Conservation (phyloP, 1,139 yeast species). For the Sugiyamaella novakii region DNA sequence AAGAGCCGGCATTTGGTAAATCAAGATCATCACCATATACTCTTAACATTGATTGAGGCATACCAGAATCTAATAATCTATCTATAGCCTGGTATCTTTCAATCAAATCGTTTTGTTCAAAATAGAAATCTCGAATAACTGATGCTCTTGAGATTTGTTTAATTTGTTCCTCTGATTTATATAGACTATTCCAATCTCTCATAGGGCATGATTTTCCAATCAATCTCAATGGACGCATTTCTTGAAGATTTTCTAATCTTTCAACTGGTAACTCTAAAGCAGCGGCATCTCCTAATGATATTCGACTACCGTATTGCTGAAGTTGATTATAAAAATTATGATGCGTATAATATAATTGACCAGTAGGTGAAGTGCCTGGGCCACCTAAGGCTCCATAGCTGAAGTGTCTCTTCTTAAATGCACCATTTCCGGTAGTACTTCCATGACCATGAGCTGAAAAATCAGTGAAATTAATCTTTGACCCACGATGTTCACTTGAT, state of each 20-base stretch:
- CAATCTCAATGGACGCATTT: constrained; percentile 56
- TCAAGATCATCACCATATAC: constrained; percentile 55
- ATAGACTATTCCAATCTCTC: constrained; percentile 52
- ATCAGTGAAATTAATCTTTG: constrained; percentile 8
- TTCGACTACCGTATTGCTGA: constrained; percentile 16
- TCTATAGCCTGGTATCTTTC: constrained; percentile 64
- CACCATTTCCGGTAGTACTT: not conserved
- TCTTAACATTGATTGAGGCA: constrained; percentile 64
- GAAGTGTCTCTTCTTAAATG: constrained; percentile 9
- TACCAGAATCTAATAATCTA: constrained; percentile 67
- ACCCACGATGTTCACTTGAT: constrained; percentile 1
- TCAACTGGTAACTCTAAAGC: constrained; percentile 15
- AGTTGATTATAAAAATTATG: constrained; percentile 15
- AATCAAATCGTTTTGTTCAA: constrained; percentile 59
- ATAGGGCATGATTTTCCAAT: constrained; percentile 56
- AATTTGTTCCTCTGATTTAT: constrained; percentile 37
- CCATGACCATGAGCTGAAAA: not conserved
- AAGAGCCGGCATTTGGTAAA: constrained; percentile 30
- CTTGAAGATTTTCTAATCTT: constrained; percentile 42
- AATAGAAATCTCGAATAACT: constrained; percentile 37
- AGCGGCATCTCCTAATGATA: constrained; percentile 13
- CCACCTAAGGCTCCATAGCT: constrained; percentile 8
- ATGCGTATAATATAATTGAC: constrained; percentile 8
- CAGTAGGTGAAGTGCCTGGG: constrained; percentile 8
- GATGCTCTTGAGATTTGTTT: constrained; percentile 34